These are phyloP conservation scores for Royoungia palumana DNA, from an alignment of 768 basidiomycete genomes.

Conservation along the genomic window DNA sequence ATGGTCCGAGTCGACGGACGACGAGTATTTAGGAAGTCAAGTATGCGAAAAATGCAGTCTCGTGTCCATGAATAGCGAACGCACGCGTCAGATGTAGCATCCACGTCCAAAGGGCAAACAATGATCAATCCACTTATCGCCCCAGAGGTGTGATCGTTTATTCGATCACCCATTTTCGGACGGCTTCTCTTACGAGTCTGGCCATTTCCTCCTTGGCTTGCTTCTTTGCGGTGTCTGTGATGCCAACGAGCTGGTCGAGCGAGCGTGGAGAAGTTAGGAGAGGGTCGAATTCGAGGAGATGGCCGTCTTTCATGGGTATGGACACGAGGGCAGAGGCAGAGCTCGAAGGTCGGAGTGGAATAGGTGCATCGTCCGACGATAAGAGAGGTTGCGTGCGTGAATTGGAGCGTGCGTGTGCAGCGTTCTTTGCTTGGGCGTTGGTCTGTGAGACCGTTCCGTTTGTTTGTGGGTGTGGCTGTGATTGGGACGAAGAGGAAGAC, in stretches of 20 bases:
- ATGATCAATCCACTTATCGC: too few species aligned
- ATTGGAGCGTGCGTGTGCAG: constrained; percentile 43
- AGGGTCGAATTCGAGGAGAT: constrained; percentile 83
- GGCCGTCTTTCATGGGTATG: constrained; percentile 78
- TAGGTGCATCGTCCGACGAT: constrained; percentile 1
- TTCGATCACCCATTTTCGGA: constrained; percentile 72
- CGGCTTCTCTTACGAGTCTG: constrained; percentile 64
- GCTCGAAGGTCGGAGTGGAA: constrained; percentile 4
- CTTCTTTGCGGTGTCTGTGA: constrained; percentile 79
- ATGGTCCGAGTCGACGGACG: too few species aligned
- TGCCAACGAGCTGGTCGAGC: constrained; percentile 73
- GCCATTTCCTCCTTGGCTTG: constrained; percentile 76
- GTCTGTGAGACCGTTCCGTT: constrained; percentile 11
- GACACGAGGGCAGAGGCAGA: constrained; percentile 61
- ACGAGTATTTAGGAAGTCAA: too few species aligned
- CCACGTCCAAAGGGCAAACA: too few species aligned
- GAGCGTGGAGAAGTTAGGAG: constrained; percentile 67
- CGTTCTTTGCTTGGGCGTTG: too few species aligned
- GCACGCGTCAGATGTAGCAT: too few species aligned
- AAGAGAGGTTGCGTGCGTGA: constrained; percentile 45
- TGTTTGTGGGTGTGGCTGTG: constrained; percentile 19
- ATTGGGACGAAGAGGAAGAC: constrained; percentile 26
- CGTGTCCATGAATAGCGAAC: too few species aligned
- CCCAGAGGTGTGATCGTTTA: constrained; percentile 3
- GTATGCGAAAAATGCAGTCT: too few species aligned